A percentile compares a stretch with the other conserved stretches of the same genome.
Evolutionary conservation across 768 basidiomycete species (phyloP).

Genomic region (Leccinum boreale): DNA sequence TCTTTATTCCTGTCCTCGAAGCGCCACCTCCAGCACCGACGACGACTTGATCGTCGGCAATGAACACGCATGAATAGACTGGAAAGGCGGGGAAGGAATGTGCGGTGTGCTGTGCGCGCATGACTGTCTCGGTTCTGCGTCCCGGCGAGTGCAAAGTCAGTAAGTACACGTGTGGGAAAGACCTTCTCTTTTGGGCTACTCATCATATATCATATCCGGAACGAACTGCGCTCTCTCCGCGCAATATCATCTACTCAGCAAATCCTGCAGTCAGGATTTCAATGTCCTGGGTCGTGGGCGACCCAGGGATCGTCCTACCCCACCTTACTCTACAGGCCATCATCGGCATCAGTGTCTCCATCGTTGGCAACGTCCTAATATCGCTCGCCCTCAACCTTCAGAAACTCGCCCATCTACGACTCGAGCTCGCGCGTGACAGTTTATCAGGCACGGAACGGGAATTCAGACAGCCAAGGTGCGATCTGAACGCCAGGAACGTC

Average conservation of each 20-base stretch:
- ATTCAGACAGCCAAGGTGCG: constrained; percentile 2
- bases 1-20: constrained; percentile 86
- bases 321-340: constrained; percentile 51
- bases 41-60: constrained; percentile 66
- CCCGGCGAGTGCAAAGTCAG: background rate
- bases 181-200: constrained; percentile 8
- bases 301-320: constrained; percentile 44
- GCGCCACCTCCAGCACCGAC: constrained; percentile 91
- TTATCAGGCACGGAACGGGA: constrained; percentile 11
- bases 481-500: background rate
- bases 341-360: constrained; percentile 80
- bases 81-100: constrained; percentile 84
- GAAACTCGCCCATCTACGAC: constrained; percentile 82
- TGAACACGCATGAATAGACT: constrained; percentile 82
- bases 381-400: constrained; percentile 90
- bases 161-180: constrained; percentile 17
- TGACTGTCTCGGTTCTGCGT: constrained; percentile 26
- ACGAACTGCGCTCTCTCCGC: background rate
- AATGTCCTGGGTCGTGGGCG: constrained; percentile 17
- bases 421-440: constrained; percentile 41
- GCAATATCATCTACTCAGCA: background rate
- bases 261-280: background rate
- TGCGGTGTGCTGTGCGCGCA: constrained; percentile 77
- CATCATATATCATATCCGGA: background rate
- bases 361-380: constrained; percentile 84